Conservation (phyloP, 805 yeast species). For the Sporopachydermia lactativora region DNA sequence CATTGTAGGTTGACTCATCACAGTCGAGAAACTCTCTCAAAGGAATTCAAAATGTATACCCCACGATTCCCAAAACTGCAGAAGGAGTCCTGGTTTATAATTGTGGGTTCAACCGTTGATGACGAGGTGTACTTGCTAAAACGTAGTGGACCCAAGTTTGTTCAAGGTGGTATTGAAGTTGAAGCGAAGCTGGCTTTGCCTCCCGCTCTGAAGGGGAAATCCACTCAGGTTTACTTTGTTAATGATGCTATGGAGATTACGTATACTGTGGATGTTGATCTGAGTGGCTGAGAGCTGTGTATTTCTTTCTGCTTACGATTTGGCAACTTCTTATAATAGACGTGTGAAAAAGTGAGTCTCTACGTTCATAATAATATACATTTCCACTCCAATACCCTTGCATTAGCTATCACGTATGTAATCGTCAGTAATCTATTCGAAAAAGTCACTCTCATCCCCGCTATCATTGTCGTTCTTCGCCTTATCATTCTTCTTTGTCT, state of each 20-base stretch:
- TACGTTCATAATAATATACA: too few species aligned
- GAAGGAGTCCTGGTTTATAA: slow-evolving; percentile 85
- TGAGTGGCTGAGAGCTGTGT: too few species aligned
- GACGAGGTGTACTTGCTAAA: slow-evolving; percentile 52
- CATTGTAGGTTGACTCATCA: slow-evolving; percentile 37
- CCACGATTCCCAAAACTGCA: slow-evolving; percentile 84
- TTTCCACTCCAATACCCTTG: too few species aligned
- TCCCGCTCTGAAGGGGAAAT: slow-evolving; percentile 30
- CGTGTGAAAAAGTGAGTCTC: too few species aligned
- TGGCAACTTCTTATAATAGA: too few species aligned
- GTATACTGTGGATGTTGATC: slow-evolving; percentile 18
- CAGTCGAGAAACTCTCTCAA: slow-evolving; percentile 26
- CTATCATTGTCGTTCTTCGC: slow-evolving; percentile 11
- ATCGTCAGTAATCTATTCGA: slow-evolving; percentile 18
- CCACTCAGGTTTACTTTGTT: slow-evolving; percentile 33
- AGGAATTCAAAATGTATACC: slow-evolving; percentile 55
- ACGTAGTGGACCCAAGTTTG: slow-evolving; percentile 44
- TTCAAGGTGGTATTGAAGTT: slow-evolving; percentile 16
- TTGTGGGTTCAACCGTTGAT: slow-evolving; percentile 34
- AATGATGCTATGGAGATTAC: slow-evolving; percentile 54
- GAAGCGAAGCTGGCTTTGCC: slow-evolving; percentile 34
- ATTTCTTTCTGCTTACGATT: too few species aligned
- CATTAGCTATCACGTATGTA: too few species aligned
- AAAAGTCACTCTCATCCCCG: slow-evolving; percentile 30
- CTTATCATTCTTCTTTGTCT: slow-evolving; percentile 18